Percentiles rank a stretch among this genome's conserved stretches.
These are phyloP conservation scores for Fusarium coffeatum DNA, from an alignment of 2,329 filamentous ascomycete species.

Conservation along the genomic window DNA sequence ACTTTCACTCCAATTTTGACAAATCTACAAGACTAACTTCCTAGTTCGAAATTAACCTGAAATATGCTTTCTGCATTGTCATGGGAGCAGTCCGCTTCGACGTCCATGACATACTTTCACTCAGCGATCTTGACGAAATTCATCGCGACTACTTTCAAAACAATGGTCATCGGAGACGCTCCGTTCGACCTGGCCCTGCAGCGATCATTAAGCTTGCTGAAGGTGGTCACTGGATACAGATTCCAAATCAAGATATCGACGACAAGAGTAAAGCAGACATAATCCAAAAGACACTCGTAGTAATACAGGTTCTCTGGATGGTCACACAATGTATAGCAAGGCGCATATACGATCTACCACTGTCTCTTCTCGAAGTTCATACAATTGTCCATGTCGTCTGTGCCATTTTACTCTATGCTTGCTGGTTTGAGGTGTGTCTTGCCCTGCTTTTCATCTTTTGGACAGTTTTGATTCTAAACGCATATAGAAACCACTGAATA, in stretches of 20 bases:
- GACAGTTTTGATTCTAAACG: rapidly evolving
- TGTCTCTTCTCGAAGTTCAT: background rate
- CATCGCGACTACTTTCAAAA: background rate
- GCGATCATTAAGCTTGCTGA: background rate
- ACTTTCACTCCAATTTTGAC: rapidly evolving
- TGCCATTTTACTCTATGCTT: background rate
- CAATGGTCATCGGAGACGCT: rapidly evolving
- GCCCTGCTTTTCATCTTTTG: rapidly evolving
- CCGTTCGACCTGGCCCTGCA: background rate
- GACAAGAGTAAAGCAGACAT: background rate
- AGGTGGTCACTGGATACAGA: background rate
- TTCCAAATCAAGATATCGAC: background rate
- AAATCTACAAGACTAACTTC: rapidly evolving
- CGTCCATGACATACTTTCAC: background rate
- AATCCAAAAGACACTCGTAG: background rate
- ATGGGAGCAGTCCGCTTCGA: conserved; percentile 11
- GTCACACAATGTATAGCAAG: background rate
- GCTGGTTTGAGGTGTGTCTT: background rate
- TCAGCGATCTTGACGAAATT: background rate
- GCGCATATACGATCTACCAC: background rate
- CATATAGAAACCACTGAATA: background rate
- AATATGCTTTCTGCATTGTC: conserved; percentile 1
- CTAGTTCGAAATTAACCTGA: background rate
- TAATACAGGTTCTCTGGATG: conserved; percentile 8
- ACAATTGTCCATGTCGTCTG: background rate